Percentiles rank a stretch among this genome's conserved stretches.
phyloP scores from a whole-genome alignment of 768 basidiomycete species.

The Xanthoconium stramineum region DNA sequence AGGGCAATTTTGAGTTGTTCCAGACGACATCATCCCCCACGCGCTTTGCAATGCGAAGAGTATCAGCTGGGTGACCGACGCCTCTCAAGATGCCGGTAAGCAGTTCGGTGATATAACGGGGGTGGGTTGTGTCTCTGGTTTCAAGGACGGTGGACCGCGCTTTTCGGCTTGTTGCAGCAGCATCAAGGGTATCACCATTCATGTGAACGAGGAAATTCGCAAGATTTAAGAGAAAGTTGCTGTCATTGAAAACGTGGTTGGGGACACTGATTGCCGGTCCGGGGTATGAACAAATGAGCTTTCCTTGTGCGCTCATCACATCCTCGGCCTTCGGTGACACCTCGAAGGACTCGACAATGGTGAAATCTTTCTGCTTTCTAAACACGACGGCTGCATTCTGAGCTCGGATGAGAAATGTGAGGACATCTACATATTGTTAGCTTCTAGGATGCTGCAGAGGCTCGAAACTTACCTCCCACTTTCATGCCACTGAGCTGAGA shows the following conservation, averaged over 20 bases:
- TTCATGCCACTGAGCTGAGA: constrained; percentile 20
- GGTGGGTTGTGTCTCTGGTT: constrained; percentile 28
- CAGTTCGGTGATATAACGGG: constrained; percentile 45
- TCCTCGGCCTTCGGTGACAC: constrained; percentile 32
- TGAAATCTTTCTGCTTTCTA: constrained; percentile 17
- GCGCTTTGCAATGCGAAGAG: constrained; percentile 19
- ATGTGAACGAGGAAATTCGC: constrained; percentile 36
- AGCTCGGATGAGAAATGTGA: constrained; percentile 36
- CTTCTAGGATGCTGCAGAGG: background rate
- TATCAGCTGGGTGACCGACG: background rate
- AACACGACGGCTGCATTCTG: constrained; percentile 51
- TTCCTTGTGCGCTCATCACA: constrained; percentile 38
- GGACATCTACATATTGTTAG: constrained; percentile 28
- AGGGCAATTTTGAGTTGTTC: constrained; percentile 21
- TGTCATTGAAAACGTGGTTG: constrained; percentile 23
- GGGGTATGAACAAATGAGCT: constrained; percentile 44
- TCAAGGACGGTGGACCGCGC: background rate
- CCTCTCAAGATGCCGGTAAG: constrained; percentile 43
- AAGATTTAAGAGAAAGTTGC: constrained; percentile 34
- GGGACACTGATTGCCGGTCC: constrained; percentile 40
- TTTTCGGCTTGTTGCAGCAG: too few relatives aligned
- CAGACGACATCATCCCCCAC: constrained; percentile 30
- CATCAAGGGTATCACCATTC: constrained; percentile 30
- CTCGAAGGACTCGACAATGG: constrained; percentile 33
- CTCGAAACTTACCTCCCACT: constrained; percentile 17